Conservation (phyloP, 139 green algal genomes). For the Ulvella scutata region DNA sequence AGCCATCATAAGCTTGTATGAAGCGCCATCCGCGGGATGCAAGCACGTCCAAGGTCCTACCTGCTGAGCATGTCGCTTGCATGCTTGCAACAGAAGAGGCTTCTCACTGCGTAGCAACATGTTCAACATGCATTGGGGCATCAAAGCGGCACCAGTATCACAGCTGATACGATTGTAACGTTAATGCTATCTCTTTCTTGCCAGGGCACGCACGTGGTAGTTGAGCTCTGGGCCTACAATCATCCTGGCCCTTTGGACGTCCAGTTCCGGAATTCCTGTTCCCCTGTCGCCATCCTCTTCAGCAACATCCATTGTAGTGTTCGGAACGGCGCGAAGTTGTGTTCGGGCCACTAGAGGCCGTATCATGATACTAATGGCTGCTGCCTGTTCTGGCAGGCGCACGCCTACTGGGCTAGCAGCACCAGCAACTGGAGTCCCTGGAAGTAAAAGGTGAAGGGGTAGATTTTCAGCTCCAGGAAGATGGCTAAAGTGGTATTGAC, state of each 20-base stretch:
- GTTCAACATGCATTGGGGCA: not conserved
- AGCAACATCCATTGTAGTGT: not conserved
- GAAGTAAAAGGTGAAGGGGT: no score
- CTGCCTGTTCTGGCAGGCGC: not conserved
- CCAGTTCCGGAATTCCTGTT: slow-evolving; percentile 32
- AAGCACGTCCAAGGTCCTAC: no score
- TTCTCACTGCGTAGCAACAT: not conserved
- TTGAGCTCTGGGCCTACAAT: slow-evolving; percentile 54
- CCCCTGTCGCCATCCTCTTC: slow-evolving; percentile 10
- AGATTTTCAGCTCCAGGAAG: no score
- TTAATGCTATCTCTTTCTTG: not conserved
- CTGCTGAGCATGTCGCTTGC: no score
- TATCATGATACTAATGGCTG: not conserved
- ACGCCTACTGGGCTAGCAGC: not conserved
- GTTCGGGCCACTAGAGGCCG: not conserved
- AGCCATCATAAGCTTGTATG: no score
- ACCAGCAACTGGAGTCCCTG: no score
- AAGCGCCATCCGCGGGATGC: no score
- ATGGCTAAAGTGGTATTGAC: no score
- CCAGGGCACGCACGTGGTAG: slow-evolving; percentile 37
- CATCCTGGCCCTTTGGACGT: slow-evolving; percentile 40
- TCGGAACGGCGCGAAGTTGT: not conserved
- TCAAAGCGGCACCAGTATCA: not conserved
- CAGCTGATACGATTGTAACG: not conserved
- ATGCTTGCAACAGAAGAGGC: no score